These are phyloP conservation scores for Hyaloscypha hepaticicola DNA, from an alignment of 495 filamentous ascomycete species.

Conservation along the genomic window DNA sequence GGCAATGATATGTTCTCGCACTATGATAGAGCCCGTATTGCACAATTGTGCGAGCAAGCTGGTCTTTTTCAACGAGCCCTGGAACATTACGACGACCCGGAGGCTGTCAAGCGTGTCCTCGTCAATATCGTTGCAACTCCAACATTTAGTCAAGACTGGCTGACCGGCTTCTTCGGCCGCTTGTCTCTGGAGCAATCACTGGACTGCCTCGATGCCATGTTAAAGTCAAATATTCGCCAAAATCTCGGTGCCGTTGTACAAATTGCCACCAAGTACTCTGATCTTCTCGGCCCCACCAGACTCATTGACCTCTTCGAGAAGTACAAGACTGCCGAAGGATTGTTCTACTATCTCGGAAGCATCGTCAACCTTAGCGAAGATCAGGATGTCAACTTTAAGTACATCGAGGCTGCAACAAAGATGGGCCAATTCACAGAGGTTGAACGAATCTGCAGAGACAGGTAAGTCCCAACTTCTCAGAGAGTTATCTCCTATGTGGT, in stretches of 20 bases:
- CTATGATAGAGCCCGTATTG: constrained; percentile 86
- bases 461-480: constrained; percentile 34
- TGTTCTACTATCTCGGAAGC: constrained; percentile 97
- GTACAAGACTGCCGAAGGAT: constrained; percentile 92
- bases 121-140: constrained; percentile 76
- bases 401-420: constrained; percentile 93
- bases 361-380: constrained; percentile 98
- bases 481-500: too few species aligned
- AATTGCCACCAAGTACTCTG: constrained; percentile 95
- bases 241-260: constrained; percentile 93
- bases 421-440: constrained; percentile 93
- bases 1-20: constrained; percentile 97
- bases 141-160: constrained; percentile 83
- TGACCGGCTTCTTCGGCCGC: constrained; percentile 87
- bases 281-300: constrained; percentile 84
- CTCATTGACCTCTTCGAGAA: constrained; percentile 95
- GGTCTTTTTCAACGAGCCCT: constrained; percentile 83
- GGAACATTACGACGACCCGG: constrained; percentile 90
- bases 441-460: constrained; percentile 95
- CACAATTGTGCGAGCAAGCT: constrained; percentile 87
- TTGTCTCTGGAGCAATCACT: constrained; percentile 93
- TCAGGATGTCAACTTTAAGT: constrained; percentile 96
- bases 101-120: constrained; percentile 83
- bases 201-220: constrained; percentile 94
- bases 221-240: constrained; percentile 92